Conservation (phyloP, 805 yeast genomes). For the Blastobotrys mokoenaii region DNA sequence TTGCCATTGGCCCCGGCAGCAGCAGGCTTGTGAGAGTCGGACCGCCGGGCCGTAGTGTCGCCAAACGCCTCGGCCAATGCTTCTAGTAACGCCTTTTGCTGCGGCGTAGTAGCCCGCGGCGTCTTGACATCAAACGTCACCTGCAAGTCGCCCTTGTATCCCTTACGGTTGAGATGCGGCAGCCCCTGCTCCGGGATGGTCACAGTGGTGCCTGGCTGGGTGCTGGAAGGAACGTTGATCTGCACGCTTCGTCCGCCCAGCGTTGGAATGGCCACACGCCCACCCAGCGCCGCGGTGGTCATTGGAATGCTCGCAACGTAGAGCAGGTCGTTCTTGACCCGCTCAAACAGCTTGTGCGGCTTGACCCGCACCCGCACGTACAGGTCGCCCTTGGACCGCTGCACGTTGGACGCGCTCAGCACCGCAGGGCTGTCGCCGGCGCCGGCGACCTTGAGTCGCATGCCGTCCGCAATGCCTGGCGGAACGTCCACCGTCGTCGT, state of each 20-base stretch:
- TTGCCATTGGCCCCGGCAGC: neutral
- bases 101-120: conserved; percentile 66
- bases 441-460: conserved; percentile 72
- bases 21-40: too few species aligned
- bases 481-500: conserved; percentile 81
- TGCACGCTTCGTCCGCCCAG: conserved; percentile 62
- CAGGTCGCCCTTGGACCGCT: conserved; percentile 76
- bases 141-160: conserved; percentile 71
- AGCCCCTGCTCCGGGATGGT: conserved; percentile 83
- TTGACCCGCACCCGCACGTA: conserved; percentile 71
- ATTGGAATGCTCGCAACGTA: conserved; percentile 65
- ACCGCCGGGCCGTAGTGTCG: conserved; percentile 66
- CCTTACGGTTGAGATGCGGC: conserved; percentile 48
- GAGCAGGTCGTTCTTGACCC: conserved; percentile 60
- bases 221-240: conserved; percentile 75
- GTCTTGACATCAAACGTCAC: conserved; percentile 66
- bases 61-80: conserved; percentile 88
- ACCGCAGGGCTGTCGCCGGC: conserved; percentile 87
- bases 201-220: conserved; percentile 65
- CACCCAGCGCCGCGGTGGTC: conserved; percentile 97
- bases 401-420: conserved; percentile 62
- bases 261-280: conserved; percentile 84
- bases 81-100: conserved; percentile 83
- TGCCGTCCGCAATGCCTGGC: conserved; percentile 79
- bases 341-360: conserved; percentile 61